A percentile compares a stretch with the other conserved stretches of the same genome.
phyloP scores from a whole-genome alignment of 306 rosid genomes.

The Urtica urens region DNA sequence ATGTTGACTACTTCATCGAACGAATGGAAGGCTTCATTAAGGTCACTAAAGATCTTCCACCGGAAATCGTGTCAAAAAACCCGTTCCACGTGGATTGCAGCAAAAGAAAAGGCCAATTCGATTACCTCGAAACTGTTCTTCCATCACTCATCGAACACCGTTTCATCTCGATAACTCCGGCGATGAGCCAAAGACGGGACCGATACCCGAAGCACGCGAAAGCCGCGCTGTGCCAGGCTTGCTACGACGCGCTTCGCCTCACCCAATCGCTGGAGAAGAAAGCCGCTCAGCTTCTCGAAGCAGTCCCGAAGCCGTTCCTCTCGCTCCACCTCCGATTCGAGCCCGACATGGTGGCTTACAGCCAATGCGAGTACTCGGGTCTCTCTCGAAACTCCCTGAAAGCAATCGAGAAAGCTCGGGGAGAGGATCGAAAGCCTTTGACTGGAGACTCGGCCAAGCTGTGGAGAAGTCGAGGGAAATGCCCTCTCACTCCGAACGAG shows the following conservation, averaged over 20 bases:
- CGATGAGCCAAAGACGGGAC: conserved; percentile 88
- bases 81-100: conserved; percentile 78
- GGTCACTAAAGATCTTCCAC: conserved; percentile 61
- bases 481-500: conserved; percentile 82
- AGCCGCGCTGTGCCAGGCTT: conserved; percentile 86
- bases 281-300: conserved; percentile 74
- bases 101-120: conserved; percentile 86
- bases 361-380: conserved; percentile 63
- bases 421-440: conserved; percentile 85
- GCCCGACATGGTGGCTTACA: conserved; percentile 95
- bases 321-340: conserved; percentile 91
- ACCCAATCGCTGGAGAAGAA: conserved; percentile 59
- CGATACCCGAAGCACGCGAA: conserved; percentile 87
- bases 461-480: conserved; percentile 87
- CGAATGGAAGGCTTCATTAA: conserved; percentile 60
- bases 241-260: conserved; percentile 79
- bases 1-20: conserved; percentile 68
- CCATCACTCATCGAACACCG: conserved; percentile 61
- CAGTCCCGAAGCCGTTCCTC: conserved; percentile 80
- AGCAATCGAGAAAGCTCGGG: conserved; percentile 56
- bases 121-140: conserved; percentile 75
- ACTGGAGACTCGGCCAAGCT: conserved; percentile 56
- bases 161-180: conserved; percentile 82
- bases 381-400: conserved; percentile 53
- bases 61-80: conserved; percentile 48